Base-by-base conservation (phyloP, 116 monocot species). In the Zostera marina region DNA sequence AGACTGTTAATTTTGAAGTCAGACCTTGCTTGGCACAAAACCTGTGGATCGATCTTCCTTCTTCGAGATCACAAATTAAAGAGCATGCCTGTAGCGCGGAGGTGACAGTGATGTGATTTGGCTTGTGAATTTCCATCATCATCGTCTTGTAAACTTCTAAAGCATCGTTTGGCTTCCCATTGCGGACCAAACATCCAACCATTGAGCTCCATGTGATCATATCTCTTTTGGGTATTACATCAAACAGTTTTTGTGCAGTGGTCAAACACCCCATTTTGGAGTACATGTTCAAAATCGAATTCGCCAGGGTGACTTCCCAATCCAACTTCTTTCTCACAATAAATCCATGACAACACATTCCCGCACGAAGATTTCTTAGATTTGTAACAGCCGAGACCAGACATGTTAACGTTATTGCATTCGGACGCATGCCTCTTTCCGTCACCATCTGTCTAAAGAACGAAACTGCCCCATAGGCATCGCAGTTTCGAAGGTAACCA, bases 151-250 rank as follows among this genome's bases (percentile, higher is more conserved):
- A 89, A 38, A 78, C 15, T 4, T 22, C 53, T 63, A 81, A 73
- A 4, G 81, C 80, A 32, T 71, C 66, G 26, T 22, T 32, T 12
- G 73, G 45, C 39, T 44, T 48, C 10, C 78, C 84, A 44, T 61
- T 46, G 66, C 44, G 77, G 22, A 68, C 60, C 47, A 71, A 71
- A 48, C 75, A 77, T 23, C 67, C 53, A 51, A 83, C 44, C 75
- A 89, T 71, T 17, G 73, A 80, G 42, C 83, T 83, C 83, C 88
- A 88, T 10, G 72, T 76, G 53, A 88, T 66, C 8, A 88, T 70
- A 64, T 89, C 88, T 47, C 56, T 83, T 3, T 43, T 40, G 1
- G 46, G 39, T 76, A 84, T 81, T 8, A 41, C 9, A 9, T 69
- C 75, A 39, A 84, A 89, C 68, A 84, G 5, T 22, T 22, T 84